These are phyloP conservation scores for Penicillium manginii DNA, from an alignment of 495 filamentous ascomycete genomes.

Conservation along the genomic window DNA sequence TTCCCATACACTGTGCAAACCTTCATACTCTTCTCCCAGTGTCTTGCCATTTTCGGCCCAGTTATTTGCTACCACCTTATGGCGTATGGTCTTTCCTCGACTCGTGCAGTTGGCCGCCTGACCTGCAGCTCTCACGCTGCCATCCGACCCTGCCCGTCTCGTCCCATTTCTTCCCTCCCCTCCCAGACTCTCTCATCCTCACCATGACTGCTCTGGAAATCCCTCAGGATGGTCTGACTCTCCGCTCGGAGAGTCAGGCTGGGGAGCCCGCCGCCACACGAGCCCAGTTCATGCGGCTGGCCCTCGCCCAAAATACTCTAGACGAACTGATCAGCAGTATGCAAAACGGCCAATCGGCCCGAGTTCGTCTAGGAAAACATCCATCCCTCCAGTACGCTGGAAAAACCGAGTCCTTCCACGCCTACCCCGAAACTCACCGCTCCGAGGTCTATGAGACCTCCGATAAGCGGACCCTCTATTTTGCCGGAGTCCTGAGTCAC, in stretches of 20 bases:
- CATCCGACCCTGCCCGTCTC: constrained; percentile 39
- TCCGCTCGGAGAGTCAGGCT: constrained; percentile 41
- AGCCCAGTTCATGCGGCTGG: constrained; percentile 65
- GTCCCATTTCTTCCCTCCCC: constrained; percentile 17
- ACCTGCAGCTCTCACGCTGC: constrained; percentile 52
- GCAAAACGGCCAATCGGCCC: constrained; percentile 62
- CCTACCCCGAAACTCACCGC: constrained; percentile 49
- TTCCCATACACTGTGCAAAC: neutral
- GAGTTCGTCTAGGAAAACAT: constrained; percentile 50
- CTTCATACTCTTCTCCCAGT: neutral
- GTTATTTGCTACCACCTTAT: constrained; percentile 36
- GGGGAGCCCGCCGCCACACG: constrained; percentile 37
- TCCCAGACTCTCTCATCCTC: constrained; percentile 19
- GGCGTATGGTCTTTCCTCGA: constrained; percentile 43
- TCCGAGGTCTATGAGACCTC: constrained; percentile 56
- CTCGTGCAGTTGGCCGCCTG: constrained; percentile 49
- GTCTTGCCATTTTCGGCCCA: constrained; percentile 22
- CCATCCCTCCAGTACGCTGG: constrained; percentile 56
- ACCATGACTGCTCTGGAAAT: constrained; percentile 50
- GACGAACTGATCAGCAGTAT: constrained; percentile 72
- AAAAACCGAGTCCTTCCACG: constrained; percentile 55
- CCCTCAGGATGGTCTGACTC: constrained; percentile 53
- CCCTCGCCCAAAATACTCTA: constrained; percentile 65
- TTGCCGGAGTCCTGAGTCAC: constrained; percentile 59
- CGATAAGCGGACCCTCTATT: constrained; percentile 51